A percentile compares a stretch with the other conserved stretches of the same genome.
Conservation (phyloP, 169 alveolate species). For the Cryptosporidium viatorum region DNA sequence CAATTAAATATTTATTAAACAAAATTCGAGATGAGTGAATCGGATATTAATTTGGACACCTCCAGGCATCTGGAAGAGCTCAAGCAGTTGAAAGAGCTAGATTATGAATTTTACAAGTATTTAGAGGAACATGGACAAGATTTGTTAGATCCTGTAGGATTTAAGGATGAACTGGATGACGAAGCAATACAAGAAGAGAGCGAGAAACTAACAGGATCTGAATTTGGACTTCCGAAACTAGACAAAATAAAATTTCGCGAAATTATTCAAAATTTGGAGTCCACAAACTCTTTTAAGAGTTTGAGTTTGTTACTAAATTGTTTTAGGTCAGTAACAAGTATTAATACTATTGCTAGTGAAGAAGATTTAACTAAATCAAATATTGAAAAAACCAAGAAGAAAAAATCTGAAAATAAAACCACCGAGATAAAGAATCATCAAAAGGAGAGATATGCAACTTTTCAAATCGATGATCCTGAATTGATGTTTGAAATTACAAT, state of each 20-base stretch:
- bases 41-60: background rate
- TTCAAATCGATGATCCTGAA: slow-evolving; percentile 66
- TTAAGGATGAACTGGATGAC: background rate
- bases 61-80: slow-evolving; percentile 29
- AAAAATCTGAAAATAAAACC: background rate
- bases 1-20: background rate
- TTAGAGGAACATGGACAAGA: slow-evolving; percentile 37
- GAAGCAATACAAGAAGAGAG: background rate
- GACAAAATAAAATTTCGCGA: background rate
- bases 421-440: background rate
- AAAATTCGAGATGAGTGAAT: background rate
- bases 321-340: slow-evolving; percentile 51
- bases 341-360: slow-evolving; percentile 7
- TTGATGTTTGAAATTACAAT: slow-evolving; percentile 24
- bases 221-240: slow-evolving; percentile 10
- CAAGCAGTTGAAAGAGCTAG: slow-evolving; percentile 33
- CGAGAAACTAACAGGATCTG: background rate
- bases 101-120: slow-evolving; percentile 41
- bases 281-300: slow-evolving; percentile 5
- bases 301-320: slow-evolving; percentile 22
- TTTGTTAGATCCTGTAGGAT: slow-evolving; percentile 35
- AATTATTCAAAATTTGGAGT: background rate
- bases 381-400: slow-evolving; percentile 20
- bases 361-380: background rate
- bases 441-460: background rate